These are phyloP conservation scores for Ambrosia hybrid DNA, from an alignment of 140 eudicot species.

Conservation along the genomic window DNA sequence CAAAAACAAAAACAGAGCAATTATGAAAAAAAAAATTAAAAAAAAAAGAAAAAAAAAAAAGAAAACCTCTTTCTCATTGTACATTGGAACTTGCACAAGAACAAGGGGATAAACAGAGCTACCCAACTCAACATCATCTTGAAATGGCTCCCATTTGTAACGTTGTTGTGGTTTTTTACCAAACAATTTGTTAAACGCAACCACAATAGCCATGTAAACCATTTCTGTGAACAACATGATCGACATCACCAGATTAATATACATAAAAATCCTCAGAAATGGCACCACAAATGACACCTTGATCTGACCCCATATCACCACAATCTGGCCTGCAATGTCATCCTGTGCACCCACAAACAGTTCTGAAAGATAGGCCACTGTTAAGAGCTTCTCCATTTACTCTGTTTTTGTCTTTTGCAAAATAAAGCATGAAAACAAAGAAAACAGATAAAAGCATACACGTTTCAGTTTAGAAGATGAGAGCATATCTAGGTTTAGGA, in stretches of 20 bases:
- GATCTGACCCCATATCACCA: neutral
- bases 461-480: too few relatives aligned
- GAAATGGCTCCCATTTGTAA: conserved; percentile 32
- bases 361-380: conserved; percentile 1
- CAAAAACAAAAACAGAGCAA: neutral
- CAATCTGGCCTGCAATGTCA: neutral
- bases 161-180: conserved; percentile 28
- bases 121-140: conserved; percentile 31
- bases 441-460: neutral
- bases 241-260: conserved; percentile 24
- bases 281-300: conserved; percentile 21
- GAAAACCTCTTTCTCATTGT: conserved; percentile 31
- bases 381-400: conserved; percentile 19
- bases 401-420: neutral
- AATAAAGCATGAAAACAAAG: neutral
- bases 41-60: neutral
- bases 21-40: neutral
- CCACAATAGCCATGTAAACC: conserved; percentile 33
- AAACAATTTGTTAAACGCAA: conserved; percentile 24
- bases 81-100: conserved; percentile 23
- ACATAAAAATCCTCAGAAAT: conserved; percentile 14
- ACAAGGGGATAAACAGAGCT: conserved; percentile 31
- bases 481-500: too few relatives aligned
- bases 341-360: conserved; percentile 2
- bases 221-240: conserved; percentile 35